A percentile compares a stretch with the other conserved stretches of the same genome.
Evolutionary conservation across 2,329 filamentous ascomycete genomes (phyloP).

Genomic region (Aspergillus ruber): DNA sequence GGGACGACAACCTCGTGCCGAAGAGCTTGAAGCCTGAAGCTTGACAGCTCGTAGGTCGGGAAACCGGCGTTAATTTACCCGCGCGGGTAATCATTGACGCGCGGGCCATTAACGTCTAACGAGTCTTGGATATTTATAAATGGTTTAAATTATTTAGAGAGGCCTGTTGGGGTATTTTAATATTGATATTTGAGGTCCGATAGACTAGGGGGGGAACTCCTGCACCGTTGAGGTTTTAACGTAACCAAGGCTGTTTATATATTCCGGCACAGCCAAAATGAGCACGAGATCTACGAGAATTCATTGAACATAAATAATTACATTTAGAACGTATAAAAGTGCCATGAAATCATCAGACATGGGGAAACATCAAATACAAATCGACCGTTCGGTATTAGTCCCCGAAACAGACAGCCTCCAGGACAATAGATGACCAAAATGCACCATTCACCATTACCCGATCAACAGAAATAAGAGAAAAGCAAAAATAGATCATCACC

Average conservation of each 20-base stretch:
- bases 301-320: background rate
- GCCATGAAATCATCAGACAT: background rate
- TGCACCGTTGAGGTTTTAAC: too few species aligned
- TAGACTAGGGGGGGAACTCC: too few species aligned
- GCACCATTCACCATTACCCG: background rate
- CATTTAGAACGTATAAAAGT: background rate
- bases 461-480: background rate
- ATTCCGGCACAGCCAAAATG: too few species aligned
- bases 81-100: conserved; percentile 7
- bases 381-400: background rate
- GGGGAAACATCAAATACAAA: background rate
- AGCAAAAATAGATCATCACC: conserved; percentile 5
- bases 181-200: too few species aligned
- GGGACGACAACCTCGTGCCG: background rate
- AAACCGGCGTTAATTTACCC: background rate
- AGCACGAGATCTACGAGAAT: too few species aligned
- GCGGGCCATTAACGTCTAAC: background rate
- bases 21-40: conserved; percentile 12
- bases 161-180: too few species aligned
- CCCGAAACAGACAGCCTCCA: background rate
- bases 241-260: too few species aligned
- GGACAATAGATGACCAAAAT: background rate
- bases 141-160: background rate
- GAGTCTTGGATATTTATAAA: background rate
- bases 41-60: conserved; percentile 13